Conservation (phyloP, 2,329 filamentous ascomycete species). For the Verticillium isaacii region DNA sequence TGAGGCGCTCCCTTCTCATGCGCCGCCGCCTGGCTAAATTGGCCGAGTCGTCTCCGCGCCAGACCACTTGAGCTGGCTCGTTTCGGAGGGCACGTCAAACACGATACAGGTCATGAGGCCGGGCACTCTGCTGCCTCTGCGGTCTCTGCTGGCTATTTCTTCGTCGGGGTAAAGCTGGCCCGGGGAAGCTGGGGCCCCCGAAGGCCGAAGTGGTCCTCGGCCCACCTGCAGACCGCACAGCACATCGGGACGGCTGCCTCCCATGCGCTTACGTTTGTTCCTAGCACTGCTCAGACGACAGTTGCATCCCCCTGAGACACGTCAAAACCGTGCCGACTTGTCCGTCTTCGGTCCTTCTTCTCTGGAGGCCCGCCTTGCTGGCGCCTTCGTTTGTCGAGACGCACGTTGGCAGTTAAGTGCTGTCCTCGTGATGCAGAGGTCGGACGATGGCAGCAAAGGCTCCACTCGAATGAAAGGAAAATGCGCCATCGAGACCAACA, state of each 20-base stretch:
- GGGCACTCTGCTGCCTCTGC: neutral
- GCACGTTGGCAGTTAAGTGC: neutral
- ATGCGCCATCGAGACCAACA: too few species aligned
- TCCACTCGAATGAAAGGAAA: neutral
- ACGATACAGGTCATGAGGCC: neutral
- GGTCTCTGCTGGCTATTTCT: neutral
- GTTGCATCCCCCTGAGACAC: neutral
- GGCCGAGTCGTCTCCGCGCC: conserved; percentile 9
- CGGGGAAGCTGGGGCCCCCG: neutral
- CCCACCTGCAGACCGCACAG: neutral
- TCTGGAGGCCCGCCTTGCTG: neutral
- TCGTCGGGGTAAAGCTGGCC: neutral
- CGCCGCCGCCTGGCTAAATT: conserved; percentile 10
- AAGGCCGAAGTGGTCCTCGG: neutral
- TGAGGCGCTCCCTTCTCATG: conserved; percentile 5
- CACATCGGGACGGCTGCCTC: neutral
- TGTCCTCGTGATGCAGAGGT: neutral
- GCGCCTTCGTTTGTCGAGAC: neutral
- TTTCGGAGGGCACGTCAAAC: neutral
- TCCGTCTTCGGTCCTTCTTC: neutral
- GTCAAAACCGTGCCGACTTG: neutral
- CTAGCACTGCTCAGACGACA: neutral
- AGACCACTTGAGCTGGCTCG: neutral
- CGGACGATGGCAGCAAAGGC: neutral
- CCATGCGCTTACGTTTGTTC: neutral